phyloP scores from a whole-genome alignment of 2,329 filamentous ascomycete genomes.

The Fusarium sp. region DNA sequence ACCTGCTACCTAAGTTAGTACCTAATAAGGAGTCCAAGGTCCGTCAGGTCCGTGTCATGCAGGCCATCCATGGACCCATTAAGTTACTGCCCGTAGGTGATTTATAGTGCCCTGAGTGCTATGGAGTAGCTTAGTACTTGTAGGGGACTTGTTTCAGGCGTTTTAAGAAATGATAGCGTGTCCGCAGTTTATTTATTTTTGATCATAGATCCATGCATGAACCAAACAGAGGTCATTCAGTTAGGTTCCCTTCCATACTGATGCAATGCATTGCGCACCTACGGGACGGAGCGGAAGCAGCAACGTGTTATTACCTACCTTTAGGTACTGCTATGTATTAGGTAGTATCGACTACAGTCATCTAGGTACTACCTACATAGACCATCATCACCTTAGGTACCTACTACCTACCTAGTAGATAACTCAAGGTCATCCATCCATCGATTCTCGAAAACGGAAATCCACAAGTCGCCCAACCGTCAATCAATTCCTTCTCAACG shows the following conservation, averaged over 20 bases:
- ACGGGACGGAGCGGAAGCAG: no score
- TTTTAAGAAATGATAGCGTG: slow-evolving; percentile 21
- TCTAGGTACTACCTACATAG: no score
- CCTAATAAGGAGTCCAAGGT: background rate
- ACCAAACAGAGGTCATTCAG: background rate
- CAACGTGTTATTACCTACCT: no score
- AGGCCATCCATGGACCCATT: background rate
- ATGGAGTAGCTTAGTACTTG: no score
- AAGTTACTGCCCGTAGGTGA: background rate
- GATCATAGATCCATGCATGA: background rate
- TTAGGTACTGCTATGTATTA: no score
- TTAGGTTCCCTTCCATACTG: slow-evolving; percentile 13
- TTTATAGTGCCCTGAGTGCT: no score
- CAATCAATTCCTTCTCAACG: slow-evolving; percentile 21
- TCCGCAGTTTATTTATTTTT: slow-evolving; percentile 18
- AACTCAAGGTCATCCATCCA: background rate
- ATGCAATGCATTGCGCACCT: slow-evolving; percentile 25
- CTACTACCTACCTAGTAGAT: no score
- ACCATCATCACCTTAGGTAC: background rate
- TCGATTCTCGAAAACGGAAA: slow-evolving; percentile 1
- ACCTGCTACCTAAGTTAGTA: no score
- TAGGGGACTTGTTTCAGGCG: slow-evolving; percentile 38
- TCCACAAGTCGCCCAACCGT: background rate
- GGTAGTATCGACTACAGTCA: no score
- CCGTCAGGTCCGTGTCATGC: background rate